Percentiles rank a stretch among this genome's conserved stretches.
Conservation (phyloP, 2,329 filamentous ascomycete genomes). For the Chaetomium globosum region DNA sequence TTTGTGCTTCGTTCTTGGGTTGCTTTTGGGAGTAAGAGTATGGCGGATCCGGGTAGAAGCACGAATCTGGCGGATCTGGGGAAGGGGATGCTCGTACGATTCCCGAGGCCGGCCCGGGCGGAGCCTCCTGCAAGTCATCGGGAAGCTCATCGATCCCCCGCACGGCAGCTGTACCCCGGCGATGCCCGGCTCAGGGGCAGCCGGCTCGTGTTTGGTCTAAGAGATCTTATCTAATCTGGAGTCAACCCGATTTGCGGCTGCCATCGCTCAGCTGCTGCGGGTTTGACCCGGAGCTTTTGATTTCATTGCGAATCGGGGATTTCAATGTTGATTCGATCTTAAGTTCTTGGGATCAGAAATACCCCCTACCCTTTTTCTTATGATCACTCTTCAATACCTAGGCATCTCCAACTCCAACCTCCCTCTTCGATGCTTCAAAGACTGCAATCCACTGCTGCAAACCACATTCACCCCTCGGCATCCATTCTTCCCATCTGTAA, state of each 20-base stretch:
- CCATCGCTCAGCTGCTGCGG: conserved; percentile 14
- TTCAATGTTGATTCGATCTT: not conserved
- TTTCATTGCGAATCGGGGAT: not conserved
- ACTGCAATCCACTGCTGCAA: not conserved
- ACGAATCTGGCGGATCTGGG: not conserved
- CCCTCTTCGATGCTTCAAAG: not conserved
- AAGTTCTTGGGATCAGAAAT: not conserved
- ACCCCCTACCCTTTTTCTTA: not conserved
- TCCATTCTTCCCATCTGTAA: not conserved
- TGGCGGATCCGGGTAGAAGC: not conserved
- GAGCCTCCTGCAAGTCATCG: conserved; percentile 15
- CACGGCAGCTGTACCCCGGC: conserved; percentile 20
- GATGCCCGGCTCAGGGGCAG: conserved; percentile 18
- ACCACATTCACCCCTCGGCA: not conserved
- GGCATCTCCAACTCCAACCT: not conserved
- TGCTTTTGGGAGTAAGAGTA: not conserved
- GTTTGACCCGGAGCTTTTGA: not conserved
- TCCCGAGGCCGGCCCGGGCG: conserved; percentile 4
- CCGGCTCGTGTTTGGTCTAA: conserved; percentile 13
- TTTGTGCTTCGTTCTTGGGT: not conserved
- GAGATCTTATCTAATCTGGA: conserved; percentile 33
- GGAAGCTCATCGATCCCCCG: conserved; percentile 1
- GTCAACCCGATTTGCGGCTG: conserved; percentile 27
- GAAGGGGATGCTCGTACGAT: not conserved
- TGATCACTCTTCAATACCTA: not conserved